These are phyloP conservation scores for Salix arbutifolia DNA, from an alignment of 345 rosid species.

Conservation along the genomic window DNA sequence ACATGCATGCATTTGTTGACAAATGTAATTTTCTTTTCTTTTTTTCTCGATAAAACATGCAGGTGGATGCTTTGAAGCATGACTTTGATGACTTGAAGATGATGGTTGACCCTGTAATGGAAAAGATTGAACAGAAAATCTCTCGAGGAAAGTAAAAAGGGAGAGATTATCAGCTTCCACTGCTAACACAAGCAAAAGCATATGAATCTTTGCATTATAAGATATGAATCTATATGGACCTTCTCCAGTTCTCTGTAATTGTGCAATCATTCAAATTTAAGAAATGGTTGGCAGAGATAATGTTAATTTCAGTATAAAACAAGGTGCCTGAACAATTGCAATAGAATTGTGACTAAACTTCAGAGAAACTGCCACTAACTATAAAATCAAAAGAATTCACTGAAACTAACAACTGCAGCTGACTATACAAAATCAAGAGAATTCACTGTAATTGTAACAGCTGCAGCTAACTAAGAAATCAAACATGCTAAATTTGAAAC, in stretches of 20 bases:
- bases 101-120: slow-evolving; percentile 46
- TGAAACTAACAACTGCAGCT: too few species aligned
- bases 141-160: slow-evolving; percentile 17
- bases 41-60: background rate
- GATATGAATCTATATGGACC: background rate
- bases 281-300: background rate
- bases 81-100: slow-evolving; percentile 54
- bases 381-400: too few species aligned
- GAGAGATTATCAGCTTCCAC: background rate
- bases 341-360: background rate
- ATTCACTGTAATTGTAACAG: too few species aligned
- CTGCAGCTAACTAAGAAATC: background rate
- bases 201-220: background rate
- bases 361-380: too few species aligned
- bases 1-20: background rate
- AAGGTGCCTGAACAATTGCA: background rate
- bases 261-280: background rate
- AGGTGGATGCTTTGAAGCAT: slow-evolving; percentile 54
- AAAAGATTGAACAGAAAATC: slow-evolving; percentile 26
- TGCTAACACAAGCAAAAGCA: background rate
- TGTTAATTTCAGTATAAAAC: background rate
- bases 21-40: background rate
- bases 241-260: background rate
- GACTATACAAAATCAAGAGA: too few species aligned
- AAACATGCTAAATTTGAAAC: background rate